Conservation (phyloP, 2,329 filamentous ascomycete genomes). For the Penicillium sp. region DNA sequence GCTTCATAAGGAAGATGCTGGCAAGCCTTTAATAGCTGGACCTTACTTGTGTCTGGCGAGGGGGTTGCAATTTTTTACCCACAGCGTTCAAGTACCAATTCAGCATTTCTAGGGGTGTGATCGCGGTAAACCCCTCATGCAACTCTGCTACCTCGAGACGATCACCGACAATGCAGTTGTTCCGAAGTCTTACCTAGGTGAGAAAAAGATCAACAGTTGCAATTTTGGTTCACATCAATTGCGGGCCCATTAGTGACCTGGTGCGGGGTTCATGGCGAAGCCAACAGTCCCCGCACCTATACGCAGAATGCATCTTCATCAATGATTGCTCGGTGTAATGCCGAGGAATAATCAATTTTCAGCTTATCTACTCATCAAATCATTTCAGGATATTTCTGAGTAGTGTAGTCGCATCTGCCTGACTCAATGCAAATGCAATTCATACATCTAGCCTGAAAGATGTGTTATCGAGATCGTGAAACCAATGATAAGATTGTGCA, state of each 20-base stretch:
- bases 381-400: neutral
- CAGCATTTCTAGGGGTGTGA: neutral
- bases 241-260: slow-evolving; percentile 7
- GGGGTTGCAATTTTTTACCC: too few species aligned
- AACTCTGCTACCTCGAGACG: neutral
- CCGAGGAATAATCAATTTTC: neutral
- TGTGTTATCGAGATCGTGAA: neutral
- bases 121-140: neutral
- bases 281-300: slow-evolving; percentile 9
- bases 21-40: neutral
- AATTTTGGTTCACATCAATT: slow-evolving; percentile 9
- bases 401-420: neutral
- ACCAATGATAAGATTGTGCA: neutral
- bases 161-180: neutral
- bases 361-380: neutral
- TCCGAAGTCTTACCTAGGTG: neutral
- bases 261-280: slow-evolving; percentile 11
- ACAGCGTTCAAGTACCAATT: too few species aligned
- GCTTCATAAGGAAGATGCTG: neutral
- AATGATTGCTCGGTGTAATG: too few species aligned
- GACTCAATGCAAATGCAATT: neutral
- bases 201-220: slow-evolving; percentile 16
- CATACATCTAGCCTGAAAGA: neutral
- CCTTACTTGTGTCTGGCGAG: too few species aligned
- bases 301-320: neutral